Conservation (phyloP, 208 protist species). For the Acanthamoeba sp. region DNA sequence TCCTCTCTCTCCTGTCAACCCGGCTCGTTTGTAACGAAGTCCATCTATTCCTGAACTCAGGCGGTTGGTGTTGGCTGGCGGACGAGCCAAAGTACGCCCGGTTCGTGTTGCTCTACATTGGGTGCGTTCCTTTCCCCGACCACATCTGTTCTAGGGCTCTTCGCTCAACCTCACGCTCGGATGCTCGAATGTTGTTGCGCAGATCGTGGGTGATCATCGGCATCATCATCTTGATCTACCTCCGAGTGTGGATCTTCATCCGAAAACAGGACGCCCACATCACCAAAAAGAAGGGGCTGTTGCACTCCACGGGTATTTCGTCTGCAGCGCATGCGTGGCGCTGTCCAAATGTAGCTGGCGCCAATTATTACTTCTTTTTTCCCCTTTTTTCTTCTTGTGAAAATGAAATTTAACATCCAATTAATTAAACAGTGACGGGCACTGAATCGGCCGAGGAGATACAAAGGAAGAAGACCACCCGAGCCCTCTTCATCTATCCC, state of each 20-base stretch:
- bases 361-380: too few species aligned
- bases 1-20: not conserved
- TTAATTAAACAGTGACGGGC: not conserved
- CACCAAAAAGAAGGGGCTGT: conserved; percentile 1
- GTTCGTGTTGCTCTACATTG: conserved; percentile 2
- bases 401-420: too few species aligned
- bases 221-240: not conserved
- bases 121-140: not conserved
- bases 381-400: too few species aligned
- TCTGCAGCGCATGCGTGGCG: not conserved
- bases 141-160: too few species aligned
- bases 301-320: not conserved
- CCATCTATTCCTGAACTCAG: not conserved
- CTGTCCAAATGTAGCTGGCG: not conserved
- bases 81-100: conserved; percentile 7
- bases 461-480: not conserved
- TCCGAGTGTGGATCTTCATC: not conserved
- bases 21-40: too few species aligned
- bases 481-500: not conserved
- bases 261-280: not conserved
- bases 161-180: too few species aligned
- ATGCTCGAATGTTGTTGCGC: too few species aligned
- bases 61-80: conserved; percentile 6
- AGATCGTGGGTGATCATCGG: conserved; percentile 9
- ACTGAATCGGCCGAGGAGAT: conserved; percentile 1